These are phyloP conservation scores for Garcia nutans DNA, from an alignment of 345 rosid species.

Conservation along the genomic window DNA sequence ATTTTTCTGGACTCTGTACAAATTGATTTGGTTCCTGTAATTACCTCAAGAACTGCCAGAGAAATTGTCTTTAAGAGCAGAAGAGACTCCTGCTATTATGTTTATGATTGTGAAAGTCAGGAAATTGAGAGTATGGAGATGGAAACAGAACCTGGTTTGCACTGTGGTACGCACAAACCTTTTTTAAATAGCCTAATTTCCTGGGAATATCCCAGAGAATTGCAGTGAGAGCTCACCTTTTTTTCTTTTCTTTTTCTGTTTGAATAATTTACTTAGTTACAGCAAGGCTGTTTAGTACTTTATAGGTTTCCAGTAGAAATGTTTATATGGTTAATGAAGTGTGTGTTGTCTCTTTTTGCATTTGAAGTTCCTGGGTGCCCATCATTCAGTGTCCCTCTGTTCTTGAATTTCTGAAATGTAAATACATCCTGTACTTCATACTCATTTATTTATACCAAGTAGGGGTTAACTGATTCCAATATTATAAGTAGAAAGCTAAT, in stretches of 20 bases:
- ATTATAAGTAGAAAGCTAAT: too few species aligned
- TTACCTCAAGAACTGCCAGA: conserved; percentile 28
- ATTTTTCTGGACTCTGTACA: conserved; percentile 24
- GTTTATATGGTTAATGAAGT: not conserved
- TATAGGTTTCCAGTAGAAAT: not conserved
- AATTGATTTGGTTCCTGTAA: conserved; percentile 36
- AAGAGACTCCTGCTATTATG: conserved; percentile 29
- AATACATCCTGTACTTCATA: too few species aligned
- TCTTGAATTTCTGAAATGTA: too few species aligned
- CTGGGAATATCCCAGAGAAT: conserved; percentile 15
- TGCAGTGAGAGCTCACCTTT: not conserved
- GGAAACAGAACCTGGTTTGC: not conserved
- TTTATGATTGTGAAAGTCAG: conserved; percentile 22
- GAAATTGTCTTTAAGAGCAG: conserved; percentile 35
- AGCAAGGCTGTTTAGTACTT: too few species aligned
- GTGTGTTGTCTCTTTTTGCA: too few species aligned
- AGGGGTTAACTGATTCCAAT: too few species aligned
- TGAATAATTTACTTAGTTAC: too few species aligned
- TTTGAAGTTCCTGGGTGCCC: too few species aligned
- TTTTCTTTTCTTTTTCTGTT: not conserved
- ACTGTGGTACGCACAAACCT: conserved; percentile 14
- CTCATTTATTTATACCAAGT: too few species aligned
- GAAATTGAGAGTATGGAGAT: conserved; percentile 29
- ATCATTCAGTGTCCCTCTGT: too few species aligned
- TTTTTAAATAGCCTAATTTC: conserved; percentile 47